These are phyloP conservation scores for Talaromyces liani DNA, from an alignment of 495 filamentous ascomycete genomes.

Conservation along the genomic window DNA sequence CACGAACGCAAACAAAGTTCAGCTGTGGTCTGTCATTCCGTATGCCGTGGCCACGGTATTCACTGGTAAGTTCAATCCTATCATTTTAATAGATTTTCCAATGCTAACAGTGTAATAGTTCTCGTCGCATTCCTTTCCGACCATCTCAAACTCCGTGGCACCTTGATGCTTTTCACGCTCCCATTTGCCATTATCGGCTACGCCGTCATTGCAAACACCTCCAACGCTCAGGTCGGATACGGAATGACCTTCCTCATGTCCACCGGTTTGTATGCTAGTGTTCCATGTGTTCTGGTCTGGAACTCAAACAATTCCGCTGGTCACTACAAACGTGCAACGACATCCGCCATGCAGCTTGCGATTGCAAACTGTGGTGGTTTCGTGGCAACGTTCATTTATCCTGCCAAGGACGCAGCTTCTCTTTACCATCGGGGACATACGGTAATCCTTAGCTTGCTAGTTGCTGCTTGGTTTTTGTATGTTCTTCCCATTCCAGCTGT, in stretches of 20 bases:
- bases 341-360: constrained; percentile 44
- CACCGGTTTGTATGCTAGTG: constrained; percentile 40
- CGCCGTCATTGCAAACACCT: constrained; percentile 40
- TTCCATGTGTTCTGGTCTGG: constrained; percentile 49
- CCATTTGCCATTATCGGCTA: constrained; percentile 43
- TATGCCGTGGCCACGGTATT: constrained; percentile 73
- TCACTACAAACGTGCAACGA: constrained; percentile 55
- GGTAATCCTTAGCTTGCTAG: constrained; percentile 48
- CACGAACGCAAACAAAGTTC: constrained; percentile 55
- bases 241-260: constrained; percentile 49
- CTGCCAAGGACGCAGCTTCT: constrained; percentile 36
- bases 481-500: constrained; percentile 16
- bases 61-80: constrained; percentile 58
- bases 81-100: constrained; percentile 34
- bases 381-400: constrained; percentile 55
- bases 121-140: constrained; percentile 40
- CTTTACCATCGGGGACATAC: constrained; percentile 48
- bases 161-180: constrained; percentile 40
- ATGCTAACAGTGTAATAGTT: constrained; percentile 14
- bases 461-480: constrained; percentile 59
- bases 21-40: constrained; percentile 80
- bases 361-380: constrained; percentile 53
- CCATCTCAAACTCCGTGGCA: constrained; percentile 32
- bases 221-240: constrained; percentile 38
- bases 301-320: constrained; percentile 51